Base-by-base conservation (phyloP, 2,329 filamentous ascomycete species). In the Pyricularia pennisetigena region DNA sequence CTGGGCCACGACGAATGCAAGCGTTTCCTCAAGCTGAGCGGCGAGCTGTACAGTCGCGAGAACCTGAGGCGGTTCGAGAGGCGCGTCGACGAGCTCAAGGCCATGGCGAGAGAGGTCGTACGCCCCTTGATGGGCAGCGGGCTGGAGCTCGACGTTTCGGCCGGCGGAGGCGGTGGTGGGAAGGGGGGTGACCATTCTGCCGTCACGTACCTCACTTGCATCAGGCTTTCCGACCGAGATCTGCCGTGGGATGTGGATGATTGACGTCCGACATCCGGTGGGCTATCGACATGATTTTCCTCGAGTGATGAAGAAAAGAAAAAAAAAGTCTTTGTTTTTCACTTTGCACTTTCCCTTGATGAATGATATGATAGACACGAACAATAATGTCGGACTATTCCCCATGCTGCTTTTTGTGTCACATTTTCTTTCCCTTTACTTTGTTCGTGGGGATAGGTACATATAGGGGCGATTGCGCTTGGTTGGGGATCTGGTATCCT, bases 1-100 rank as follows among this genome's bases (percentile, higher is more conserved):
- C 86, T 98, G 5, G 79, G 82, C 1, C 93, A 94, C 76, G 93
- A 97, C 72, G 94, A 97, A 71, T 90, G 94, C 76, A 97, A 97
- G 78, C 87, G 88, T 26, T 97, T 97, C 74, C 84, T 97, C 67
- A 96, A 97, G 76, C 81, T 94, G 26, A 89, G 87, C 12, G 90
- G 92, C 0, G 90, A 95, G 24, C 79, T 94, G 8, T 97, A 97
- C 79, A 92, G 86, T 63, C 85, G 94, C 23, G 94, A 97, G n/a
- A 94, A 92, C 70, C 78, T 97, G 65, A 87, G 90, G 70, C 84
- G 91, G 4, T 97, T 97, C 72, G 94, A 97, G 81, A 88, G 91
- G 74, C 86, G 93, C 68, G 85, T 97, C 72, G 93, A 97, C 69
- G 94, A 97, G 81, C 83, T 97, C 68, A 97, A 97, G 80, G 85